phyloP scores from a whole-genome alignment of 2,329 filamentous ascomycete species.

The Chaetothyriales sp. region DNA sequence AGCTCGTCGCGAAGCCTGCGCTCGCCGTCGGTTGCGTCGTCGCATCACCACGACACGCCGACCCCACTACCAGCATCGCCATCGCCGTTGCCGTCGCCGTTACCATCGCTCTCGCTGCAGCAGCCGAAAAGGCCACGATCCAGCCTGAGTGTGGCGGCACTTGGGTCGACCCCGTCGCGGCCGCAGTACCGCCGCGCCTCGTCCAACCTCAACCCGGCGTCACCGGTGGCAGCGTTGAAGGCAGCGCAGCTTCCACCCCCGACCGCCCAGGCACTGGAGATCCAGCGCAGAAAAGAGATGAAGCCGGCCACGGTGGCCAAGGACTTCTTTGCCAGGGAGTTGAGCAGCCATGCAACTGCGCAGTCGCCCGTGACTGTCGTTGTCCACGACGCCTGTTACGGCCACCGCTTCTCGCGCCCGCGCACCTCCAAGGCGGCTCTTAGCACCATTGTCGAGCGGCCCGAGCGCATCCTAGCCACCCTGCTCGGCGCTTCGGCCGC shows the following conservation, averaged over 20 bases:
- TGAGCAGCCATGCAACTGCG: conserved; percentile 43
- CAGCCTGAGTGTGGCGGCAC: conserved; percentile 12
- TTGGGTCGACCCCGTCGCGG: conserved; percentile 13
- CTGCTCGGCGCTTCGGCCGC: conserved; percentile 70
- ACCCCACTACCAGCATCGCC: too few relatives aligned
- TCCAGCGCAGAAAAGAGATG: conserved; percentile 12
- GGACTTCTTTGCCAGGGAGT: conserved; percentile 54
- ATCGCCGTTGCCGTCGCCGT: too few relatives aligned
- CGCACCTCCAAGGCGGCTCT: conserved; percentile 57
- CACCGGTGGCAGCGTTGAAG: conserved; percentile 28
- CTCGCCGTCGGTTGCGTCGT: too few relatives aligned
- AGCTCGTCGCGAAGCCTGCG: too few relatives aligned
- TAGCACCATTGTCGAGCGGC: conserved; percentile 76
- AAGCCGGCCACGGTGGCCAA: conserved; percentile 47
- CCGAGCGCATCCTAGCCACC: conserved; percentile 74
- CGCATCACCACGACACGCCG: too few relatives aligned
- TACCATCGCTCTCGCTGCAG: neutral
- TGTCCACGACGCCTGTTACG: conserved; percentile 86
- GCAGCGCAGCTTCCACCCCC: conserved; percentile 20
- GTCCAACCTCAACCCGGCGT: conserved; percentile 28
- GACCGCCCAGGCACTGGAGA: conserved; percentile 19
- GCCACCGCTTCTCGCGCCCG: conserved; percentile 76
- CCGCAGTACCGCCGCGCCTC: conserved; percentile 20
- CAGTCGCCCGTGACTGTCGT: conserved; percentile 59
- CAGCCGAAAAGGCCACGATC: conserved; percentile 9